phyloP scores from a whole-genome alignment of 306 rosid species.

The Acacia confusa region DNA sequence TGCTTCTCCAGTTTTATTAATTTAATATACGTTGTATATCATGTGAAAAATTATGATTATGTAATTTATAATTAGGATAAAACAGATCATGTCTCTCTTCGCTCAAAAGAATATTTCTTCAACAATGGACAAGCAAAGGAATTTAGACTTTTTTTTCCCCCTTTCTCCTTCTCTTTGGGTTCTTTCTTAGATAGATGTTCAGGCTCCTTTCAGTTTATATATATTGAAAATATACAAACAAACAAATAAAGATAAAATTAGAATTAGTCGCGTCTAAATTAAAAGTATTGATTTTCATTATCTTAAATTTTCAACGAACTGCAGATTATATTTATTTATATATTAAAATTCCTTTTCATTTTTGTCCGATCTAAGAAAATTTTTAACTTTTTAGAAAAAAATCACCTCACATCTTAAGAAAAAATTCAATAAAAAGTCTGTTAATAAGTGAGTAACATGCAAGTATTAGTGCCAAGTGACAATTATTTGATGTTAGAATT shows the following conservation, averaged over 20 bases:
- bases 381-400: not conserved
- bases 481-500: no score
- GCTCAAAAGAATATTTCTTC: not conserved
- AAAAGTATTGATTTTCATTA: not conserved
- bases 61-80: no score
- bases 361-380: not conserved
- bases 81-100: no score
- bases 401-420: no score
- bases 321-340: not conserved
- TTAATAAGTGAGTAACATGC: no score
- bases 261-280: not conserved
- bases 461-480: no score
- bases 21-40: no score
- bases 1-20: no score
- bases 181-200: not conserved
- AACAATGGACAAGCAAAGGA: not conserved
- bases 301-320: not conserved
- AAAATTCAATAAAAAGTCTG: not conserved
- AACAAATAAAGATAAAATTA: not conserved
- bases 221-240: not conserved
- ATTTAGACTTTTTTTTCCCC: not conserved
- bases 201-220: not conserved
- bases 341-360: not conserved
- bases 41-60: no score
- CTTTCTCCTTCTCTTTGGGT: not conserved